Evolutionary conservation across 78 protist species (phyloP).

Genomic region (Planoprotostelium fungivorum): DNA sequence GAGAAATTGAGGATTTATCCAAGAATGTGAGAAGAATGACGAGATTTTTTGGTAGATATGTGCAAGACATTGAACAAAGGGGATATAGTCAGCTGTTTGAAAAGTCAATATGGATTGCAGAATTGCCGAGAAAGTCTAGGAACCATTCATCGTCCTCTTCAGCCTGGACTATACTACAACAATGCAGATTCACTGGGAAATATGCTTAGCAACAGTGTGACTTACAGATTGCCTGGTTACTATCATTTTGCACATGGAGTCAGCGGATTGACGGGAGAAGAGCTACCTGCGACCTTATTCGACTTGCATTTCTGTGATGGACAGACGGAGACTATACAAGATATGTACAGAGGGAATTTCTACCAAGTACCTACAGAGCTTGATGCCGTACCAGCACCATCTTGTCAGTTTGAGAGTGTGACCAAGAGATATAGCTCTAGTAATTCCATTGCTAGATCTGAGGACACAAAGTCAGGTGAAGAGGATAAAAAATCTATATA

Average conservation of each 20-base stretch:
- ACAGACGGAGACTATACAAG: neutral
- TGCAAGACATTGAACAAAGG: too few relatives aligned
- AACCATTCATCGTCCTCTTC: too few relatives aligned
- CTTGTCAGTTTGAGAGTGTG: neutral
- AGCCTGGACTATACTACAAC: too few relatives aligned
- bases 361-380: neutral
- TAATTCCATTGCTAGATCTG: neutral
- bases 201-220: neutral
- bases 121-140: too few relatives aligned
- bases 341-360: neutral
- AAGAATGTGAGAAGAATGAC: too few relatives aligned
- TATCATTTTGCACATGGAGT: neutral
- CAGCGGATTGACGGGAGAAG: neutral
- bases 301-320: neutral
- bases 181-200: neutral
- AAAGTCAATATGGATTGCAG: too few relatives aligned
- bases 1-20: too few relatives aligned
- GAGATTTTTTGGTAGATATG: too few relatives aligned
- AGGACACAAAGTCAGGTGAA: neutral
- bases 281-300: neutral
- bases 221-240: neutral
- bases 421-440: neutral
- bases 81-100: too few relatives aligned
- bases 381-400: neutral
- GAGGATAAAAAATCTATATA: too few relatives aligned